Evolutionary conservation across 1,284 basidiomycete genomes (phyloP).

Genomic region (Trametes hirsuta): DNA sequence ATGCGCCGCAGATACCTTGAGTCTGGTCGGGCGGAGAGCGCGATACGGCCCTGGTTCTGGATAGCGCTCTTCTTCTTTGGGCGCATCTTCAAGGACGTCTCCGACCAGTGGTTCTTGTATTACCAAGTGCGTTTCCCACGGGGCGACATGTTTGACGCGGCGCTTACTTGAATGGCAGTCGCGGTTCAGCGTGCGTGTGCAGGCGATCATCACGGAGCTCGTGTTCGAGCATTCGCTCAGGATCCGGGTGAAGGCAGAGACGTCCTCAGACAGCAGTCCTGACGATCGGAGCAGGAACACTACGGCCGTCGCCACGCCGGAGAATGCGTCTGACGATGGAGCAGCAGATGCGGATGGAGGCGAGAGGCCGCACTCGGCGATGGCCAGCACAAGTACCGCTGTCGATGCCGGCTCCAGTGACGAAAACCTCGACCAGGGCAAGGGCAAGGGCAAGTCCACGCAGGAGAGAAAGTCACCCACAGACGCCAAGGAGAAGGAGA

Average conservation of each 20-base stretch:
- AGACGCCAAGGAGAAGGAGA: neutral
- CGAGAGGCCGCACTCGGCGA: conserved; percentile 15
- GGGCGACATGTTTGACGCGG: conserved; percentile 49
- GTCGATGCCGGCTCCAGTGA: neutral
- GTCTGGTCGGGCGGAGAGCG: conserved; percentile 35
- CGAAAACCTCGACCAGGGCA: too few relatives aligned
- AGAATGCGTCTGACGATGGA: conserved; percentile 29
- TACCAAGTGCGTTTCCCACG: conserved; percentile 15
- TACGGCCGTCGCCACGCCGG: conserved; percentile 30
- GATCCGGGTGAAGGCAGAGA: conserved; percentile 49
- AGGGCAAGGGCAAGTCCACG: conserved; percentile 16
- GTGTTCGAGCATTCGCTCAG: conserved; percentile 61
- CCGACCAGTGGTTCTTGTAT: conserved; percentile 46
- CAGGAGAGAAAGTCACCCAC: conserved; percentile 2
- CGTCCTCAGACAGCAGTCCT: neutral
- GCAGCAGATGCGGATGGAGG: conserved; percentile 15
- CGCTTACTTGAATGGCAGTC: neutral
- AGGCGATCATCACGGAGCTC: conserved; percentile 52
- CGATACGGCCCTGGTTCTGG: conserved; percentile 62
- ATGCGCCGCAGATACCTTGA: conserved; percentile 44
- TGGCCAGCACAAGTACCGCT: conserved; percentile 6
- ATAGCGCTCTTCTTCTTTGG: conserved; percentile 62
- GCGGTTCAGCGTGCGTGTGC: neutral
- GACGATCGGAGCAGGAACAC: conserved; percentile 9
- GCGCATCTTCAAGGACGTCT: conserved; percentile 46